phyloP scores from a whole-genome alignment of 1,139 yeast species.

The Kodamaea sp. region DNA sequence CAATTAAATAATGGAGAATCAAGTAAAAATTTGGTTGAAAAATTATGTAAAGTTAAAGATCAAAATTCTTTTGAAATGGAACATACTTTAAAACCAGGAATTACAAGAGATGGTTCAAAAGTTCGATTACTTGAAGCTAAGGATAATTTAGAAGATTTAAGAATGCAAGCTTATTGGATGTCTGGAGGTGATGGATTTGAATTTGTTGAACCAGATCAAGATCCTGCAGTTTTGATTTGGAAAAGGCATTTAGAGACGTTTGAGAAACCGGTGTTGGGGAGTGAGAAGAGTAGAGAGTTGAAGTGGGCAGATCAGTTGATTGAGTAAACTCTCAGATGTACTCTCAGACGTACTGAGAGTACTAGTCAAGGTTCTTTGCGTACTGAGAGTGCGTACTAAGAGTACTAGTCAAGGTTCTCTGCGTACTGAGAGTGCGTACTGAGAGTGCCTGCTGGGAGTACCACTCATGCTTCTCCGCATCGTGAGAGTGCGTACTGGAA shows the following conservation, averaged over 20 bases:
- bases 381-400: no score
- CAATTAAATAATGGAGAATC: constrained; percentile 41
- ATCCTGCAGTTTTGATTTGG: constrained; percentile 69
- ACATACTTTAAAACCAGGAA: constrained; percentile 31
- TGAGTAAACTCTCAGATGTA: no score
- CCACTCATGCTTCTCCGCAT: no score
- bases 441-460: no score
- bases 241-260: constrained; percentile 29
- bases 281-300: constrained; percentile 10
- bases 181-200: constrained; percentile 72
- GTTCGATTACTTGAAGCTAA: constrained; percentile 38
- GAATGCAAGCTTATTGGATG: constrained; percentile 74
- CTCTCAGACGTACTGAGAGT: background rate
- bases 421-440: no score
- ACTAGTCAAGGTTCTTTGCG: no score
- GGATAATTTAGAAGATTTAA: constrained; percentile 50
- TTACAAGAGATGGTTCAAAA: constrained; percentile 37
- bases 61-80: constrained; percentile 24
- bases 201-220: constrained; percentile 80
- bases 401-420: no score
- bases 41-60: constrained; percentile 32
- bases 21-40: constrained; percentile 34
- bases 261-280: constrained; percentile 17
- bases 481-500: no score
- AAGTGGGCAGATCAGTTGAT: constrained; percentile 24